Conservation (phyloP, 1,284 basidiomycete species). For the Ustilago crameri region DNA sequence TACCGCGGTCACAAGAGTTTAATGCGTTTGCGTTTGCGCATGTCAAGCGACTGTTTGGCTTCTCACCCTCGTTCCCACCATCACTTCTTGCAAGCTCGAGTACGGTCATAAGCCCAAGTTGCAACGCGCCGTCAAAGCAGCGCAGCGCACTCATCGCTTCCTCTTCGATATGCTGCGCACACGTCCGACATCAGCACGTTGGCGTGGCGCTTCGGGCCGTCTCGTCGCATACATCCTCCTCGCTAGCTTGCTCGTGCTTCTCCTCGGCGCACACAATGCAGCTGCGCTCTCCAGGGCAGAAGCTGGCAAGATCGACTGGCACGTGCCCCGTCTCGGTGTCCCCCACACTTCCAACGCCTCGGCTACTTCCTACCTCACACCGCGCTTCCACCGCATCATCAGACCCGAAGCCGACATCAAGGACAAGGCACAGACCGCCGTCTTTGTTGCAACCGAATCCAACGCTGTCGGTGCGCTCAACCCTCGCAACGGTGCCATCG, state of each 20-base stretch:
- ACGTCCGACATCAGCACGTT: constrained; percentile 16
- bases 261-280: constrained; percentile 11
- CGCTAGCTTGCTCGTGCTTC: constrained; percentile 19
- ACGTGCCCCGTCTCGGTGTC: constrained; percentile 52
- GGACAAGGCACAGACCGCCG: constrained; percentile 70
- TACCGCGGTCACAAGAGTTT: too few species aligned
- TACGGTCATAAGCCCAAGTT: neutral
- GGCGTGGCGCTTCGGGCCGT: constrained; percentile 18
- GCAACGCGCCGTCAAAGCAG: neutral
- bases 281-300: constrained; percentile 37
- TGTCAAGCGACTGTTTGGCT: neutral
- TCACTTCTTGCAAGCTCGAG: neutral
- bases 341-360: constrained; percentile 40
- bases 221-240: constrained; percentile 21
- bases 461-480: constrained; percentile 84
- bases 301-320: constrained; percentile 54
- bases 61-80: neutral
- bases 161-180: constrained; percentile 15
- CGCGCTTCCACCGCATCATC: constrained; percentile 68
- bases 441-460: constrained; percentile 78
- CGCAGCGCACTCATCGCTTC: neutral
- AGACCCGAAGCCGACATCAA: constrained; percentile 52
- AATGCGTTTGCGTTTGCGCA: neutral
- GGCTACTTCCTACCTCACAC: constrained; percentile 48
- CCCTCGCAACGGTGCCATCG: constrained; percentile 78